Evolutionary conservation across 2,329 filamentous ascomycete genomes (phyloP), one percentile per base, ranked within the genome.

Genomic region (Fusarium circinatum): DNA sequence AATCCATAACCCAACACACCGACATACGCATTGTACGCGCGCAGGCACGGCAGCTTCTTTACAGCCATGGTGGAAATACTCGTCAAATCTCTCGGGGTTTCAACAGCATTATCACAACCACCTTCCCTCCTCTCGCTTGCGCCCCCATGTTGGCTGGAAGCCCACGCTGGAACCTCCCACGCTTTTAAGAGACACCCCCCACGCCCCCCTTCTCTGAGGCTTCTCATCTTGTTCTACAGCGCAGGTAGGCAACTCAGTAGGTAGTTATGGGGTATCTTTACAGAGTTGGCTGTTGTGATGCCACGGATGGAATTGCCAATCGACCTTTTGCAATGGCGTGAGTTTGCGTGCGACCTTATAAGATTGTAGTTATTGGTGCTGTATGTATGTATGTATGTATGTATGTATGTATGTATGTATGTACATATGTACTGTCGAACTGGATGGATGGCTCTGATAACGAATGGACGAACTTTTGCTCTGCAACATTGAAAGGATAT

Each of bases 101-200:
- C 28, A 42, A 52, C 30, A 58, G 24, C 66, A 68, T 45, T 47
- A 60, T 60, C 56, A 64, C 58, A 44, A 68, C 71, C 71, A 68
- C 51, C n/a, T 38, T 55, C 58, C n/a, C 48, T 55, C 58, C 63
- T 57, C 62, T 67, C 58, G 54, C 62, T 66, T 62, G 52, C 62
- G 71, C 71, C 71, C 67, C 71, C 71, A 74, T 74, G 58, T 54
- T 42, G 59, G 41, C 41, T 61, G 24, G 36, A 61, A 61, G 65
- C 63, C 70, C 45, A 54, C 24, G 54, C 48, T 63, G 62, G 52
- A 57, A 73, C 71, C 72, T 71, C 71, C 68, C 71, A 74, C 71
- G 55, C 71, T 72, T 59, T 65, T 52, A 30, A 72, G 63, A 72
- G 71, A 74, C 71, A 74, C 71, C 71, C 71, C 65, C 71, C 71